Conservation (phyloP, 2,329 filamentous ascomycete genomes). For the Paecilomyces variotii region DNA sequence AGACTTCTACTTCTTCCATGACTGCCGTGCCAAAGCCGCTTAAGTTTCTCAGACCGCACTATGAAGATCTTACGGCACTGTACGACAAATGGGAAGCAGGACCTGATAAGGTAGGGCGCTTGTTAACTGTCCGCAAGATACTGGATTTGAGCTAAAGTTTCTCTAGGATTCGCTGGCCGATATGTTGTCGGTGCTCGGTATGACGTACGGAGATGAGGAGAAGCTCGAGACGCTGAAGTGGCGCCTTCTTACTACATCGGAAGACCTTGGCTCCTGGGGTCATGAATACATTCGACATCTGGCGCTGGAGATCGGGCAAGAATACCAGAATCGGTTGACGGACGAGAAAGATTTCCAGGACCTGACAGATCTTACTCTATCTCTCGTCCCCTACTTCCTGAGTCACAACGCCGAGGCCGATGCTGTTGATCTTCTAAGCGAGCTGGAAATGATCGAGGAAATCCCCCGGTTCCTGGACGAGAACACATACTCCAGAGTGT, state of each 20-base stretch:
- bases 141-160: conserved; percentile 7
- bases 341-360: conserved; percentile 79
- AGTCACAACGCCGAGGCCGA: conserved; percentile 98
- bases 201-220: conserved; percentile 97
- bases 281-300: conserved; percentile 97
- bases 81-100: conserved; percentile 85
- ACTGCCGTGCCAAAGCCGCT: conserved; percentile 96
- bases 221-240: conserved; percentile 95
- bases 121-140: neutral
- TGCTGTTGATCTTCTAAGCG: conserved; percentile 92
- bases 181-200: conserved; percentile 92
- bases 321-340: conserved; percentile 79
- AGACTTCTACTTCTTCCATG: conserved; percentile 99
- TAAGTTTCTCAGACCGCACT: conserved; percentile 96
- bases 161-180: conserved; percentile 70
- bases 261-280: conserved; percentile 94
- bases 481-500: conserved; percentile 87
- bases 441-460: conserved; percentile 92
- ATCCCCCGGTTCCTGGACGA: conserved; percentile 85
- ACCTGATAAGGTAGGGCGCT: conserved; percentile 64
- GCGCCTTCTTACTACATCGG: conserved; percentile 76
- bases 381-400: conserved; percentile 87
- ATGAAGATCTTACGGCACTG: conserved; percentile 75
- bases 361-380: conserved; percentile 72
- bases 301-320: conserved; percentile 89